Evolutionary conservation across 306 rosid species (phyloP).

Genomic region (Cicer arietinum): DNA sequence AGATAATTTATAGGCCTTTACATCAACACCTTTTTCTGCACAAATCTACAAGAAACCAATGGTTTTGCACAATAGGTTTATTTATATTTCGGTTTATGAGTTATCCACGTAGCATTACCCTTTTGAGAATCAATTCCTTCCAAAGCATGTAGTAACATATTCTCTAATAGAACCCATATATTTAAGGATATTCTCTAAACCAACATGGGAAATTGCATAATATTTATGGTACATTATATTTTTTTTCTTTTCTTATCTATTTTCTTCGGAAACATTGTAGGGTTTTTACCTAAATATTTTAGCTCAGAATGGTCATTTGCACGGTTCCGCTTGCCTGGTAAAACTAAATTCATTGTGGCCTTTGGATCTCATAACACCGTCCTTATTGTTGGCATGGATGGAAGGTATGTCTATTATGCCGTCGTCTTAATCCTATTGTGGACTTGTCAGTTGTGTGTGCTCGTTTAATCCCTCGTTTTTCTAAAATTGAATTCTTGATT

Average conservation of each 20-base stretch:
- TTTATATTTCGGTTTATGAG: background rate
- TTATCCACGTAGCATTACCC: background rate
- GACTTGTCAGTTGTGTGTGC: constrained; percentile 13
- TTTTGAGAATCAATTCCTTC: constrained; percentile 17
- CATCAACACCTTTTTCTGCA: constrained; percentile 5
- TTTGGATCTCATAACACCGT: constrained; percentile 83
- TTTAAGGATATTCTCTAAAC: constrained; percentile 25
- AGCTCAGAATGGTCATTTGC: constrained; percentile 99
- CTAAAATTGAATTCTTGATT: constrained; percentile 6
- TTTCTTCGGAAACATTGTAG: constrained; percentile 50
- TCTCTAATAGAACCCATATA: constrained; percentile 14
- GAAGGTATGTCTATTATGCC: constrained; percentile 65
- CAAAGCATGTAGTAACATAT: constrained; percentile 5
- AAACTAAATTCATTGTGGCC: constrained; percentile 73
- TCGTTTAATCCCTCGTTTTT: background rate
- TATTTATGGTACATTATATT: background rate
- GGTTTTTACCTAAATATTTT: constrained; percentile 92
- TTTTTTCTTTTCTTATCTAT: constrained; percentile 29
- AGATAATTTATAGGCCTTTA: constrained; percentile 17
- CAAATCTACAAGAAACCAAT: constrained; percentile 30
- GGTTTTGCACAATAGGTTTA: constrained; percentile 7
- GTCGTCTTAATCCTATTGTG: constrained; percentile 6
- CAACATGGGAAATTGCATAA: constrained; percentile 20
- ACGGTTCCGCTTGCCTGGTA: constrained; percentile 80
- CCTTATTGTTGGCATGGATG: constrained; percentile 82